These are phyloP conservation scores for Peribolospora kevripleyi DNA, from an alignment of 768 basidiomycete species.

Conservation along the genomic window DNA sequence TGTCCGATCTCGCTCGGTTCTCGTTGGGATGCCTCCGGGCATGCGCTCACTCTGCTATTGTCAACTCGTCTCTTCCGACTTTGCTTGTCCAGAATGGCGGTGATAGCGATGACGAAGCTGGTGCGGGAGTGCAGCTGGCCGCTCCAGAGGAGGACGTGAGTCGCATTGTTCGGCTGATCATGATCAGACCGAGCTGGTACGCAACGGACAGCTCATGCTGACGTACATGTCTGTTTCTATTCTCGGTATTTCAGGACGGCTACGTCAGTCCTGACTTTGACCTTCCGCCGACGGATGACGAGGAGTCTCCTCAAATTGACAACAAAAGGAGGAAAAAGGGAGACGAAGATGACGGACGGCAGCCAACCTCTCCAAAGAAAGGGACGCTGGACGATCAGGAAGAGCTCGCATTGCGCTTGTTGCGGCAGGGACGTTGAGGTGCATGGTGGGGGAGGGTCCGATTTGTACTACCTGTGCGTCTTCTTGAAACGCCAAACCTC, in stretches of 20 bases:
- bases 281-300: constrained; percentile 20
- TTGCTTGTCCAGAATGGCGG: constrained; percentile 2
- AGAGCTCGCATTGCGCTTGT: constrained; percentile 33
- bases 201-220: constrained; percentile 9
- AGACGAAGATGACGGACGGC: constrained; percentile 3
- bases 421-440: constrained; percentile 20
- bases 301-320: constrained; percentile 10
- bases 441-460: too few species aligned
- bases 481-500: too few species aligned
- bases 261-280: constrained; percentile 51
- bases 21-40: background rate
- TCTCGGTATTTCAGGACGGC: constrained; percentile 32
- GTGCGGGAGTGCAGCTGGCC: constrained; percentile 3
- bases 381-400: constrained; percentile 31
- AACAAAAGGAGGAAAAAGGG: constrained; percentile 10
- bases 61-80: background rate
- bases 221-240: constrained; percentile 16
- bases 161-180: constrained; percentile 6
- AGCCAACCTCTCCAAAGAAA: constrained; percentile 21
- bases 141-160: constrained; percentile 13
- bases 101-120: background rate
- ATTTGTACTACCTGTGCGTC: too few species aligned
- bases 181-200: constrained; percentile 18
- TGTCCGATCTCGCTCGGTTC: constrained; percentile 14
- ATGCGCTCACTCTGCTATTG: background rate